Percentiles rank a stretch among this genome's conserved stretches.
Conservation (phyloP, 495 filamentous ascomycete species). For the Xylaria palmicola region DNA sequence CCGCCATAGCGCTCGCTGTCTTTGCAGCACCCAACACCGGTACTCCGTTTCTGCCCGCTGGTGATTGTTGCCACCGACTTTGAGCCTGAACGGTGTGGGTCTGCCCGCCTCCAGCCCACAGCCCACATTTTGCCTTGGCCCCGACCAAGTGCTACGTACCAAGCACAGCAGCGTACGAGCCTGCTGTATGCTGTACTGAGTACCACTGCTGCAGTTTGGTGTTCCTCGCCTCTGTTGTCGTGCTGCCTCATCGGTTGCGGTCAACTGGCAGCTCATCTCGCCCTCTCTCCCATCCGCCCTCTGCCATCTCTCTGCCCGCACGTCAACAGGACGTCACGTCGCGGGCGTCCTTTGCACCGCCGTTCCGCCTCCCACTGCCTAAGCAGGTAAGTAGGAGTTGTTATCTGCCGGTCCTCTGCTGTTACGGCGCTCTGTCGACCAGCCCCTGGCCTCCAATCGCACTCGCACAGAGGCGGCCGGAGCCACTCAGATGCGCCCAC, state of each 20-base stretch:
- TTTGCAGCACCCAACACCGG: not conserved
- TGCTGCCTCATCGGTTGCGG: slow-evolving; percentile 23
- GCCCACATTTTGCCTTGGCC: not conserved
- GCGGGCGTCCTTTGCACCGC: slow-evolving; percentile 15
- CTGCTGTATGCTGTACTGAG: no score
- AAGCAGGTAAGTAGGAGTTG: not conserved
- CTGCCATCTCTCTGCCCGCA: no score
- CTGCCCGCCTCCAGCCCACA: not conserved
- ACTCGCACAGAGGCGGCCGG: slow-evolving; percentile 20
- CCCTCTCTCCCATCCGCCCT: no score
- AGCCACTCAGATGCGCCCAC: slow-evolving; percentile 29
- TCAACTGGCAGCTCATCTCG: slow-evolving; percentile 16
- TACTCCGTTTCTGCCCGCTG: not conserved
- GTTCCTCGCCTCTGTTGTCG: not conserved
- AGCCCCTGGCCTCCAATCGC: slow-evolving; percentile 14
- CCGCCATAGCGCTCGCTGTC: slow-evolving; percentile 6
- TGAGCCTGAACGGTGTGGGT: not conserved
- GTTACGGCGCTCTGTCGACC: not conserved
- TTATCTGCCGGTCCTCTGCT: not conserved
- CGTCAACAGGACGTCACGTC: no score
- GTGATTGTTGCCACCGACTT: not conserved
- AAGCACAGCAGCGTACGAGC: no score
- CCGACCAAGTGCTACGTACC: no score
- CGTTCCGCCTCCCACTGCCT: not conserved
- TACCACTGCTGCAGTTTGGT: slow-evolving; percentile 2